A percentile compares a stretch with the other conserved stretches of the same genome.
Evolutionary conservation across 1,139 yeast species (phyloP).

Genomic region (Scheffersomyces segobiensis): DNA sequence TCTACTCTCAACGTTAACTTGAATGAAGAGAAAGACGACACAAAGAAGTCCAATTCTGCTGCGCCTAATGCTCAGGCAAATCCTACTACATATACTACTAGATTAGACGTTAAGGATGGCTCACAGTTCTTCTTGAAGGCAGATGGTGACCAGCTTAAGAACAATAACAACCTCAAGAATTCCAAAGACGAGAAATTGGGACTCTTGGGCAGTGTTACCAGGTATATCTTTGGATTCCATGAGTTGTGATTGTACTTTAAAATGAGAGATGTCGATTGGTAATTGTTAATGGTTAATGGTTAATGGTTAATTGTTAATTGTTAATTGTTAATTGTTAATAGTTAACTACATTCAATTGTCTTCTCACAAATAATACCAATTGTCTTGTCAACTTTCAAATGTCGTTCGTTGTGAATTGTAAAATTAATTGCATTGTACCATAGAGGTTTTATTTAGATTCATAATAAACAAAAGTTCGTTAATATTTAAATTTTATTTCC

Average conservation of each 20-base stretch:
- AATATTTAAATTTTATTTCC: neutral
- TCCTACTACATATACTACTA: slow-evolving; percentile 19
- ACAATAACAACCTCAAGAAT: slow-evolving; percentile 10
- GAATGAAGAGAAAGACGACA: slow-evolving; percentile 1
- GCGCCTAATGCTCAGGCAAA: slow-evolving; percentile 8
- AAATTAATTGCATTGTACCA: neutral
- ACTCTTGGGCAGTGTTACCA: slow-evolving; percentile 33
- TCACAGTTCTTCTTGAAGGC: slow-evolving; percentile 37
- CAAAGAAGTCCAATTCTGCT: neutral
- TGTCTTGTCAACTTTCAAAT: neutral
- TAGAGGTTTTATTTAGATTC: neutral
- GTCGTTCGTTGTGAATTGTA: neutral
- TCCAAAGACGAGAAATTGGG: slow-evolving; percentile 33
- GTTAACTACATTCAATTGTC: neutral
- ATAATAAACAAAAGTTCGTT: neutral
- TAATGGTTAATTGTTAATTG: too few relatives aligned
- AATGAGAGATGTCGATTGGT: neutral
- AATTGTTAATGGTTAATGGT: too few relatives aligned
- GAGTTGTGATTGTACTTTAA: slow-evolving; percentile 30
- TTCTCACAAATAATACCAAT: neutral
- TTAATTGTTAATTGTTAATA: too few relatives aligned
- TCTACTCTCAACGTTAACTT: slow-evolving; percentile 4
- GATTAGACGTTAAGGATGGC: slow-evolving; percentile 45
- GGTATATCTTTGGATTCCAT: slow-evolving; percentile 47
- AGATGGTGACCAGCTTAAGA: slow-evolving; percentile 12